Base-by-base conservation (phyloP, 768 basidiomycete genomes). In the Tulasnella sp. region DNA sequence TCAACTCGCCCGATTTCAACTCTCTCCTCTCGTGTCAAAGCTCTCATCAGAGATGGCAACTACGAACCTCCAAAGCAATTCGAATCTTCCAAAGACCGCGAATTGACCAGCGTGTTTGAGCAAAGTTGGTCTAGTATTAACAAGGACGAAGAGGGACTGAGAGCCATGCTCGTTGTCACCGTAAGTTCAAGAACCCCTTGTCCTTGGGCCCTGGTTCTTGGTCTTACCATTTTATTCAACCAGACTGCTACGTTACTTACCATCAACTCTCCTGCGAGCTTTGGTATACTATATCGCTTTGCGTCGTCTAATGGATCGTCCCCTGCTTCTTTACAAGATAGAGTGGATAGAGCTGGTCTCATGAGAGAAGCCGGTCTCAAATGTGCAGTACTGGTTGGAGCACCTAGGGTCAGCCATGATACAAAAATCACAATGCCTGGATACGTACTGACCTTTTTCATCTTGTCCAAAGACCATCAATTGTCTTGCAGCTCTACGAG, bases 341-440 rank as follows among this genome's bases (percentile, higher is more conserved):
- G 79, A 45, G 71, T 83, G 53, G 74, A 76, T 65, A 80, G 73
- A 62, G 85, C 84, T 56, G 83, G 86, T 57, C 64, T 88, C 57
- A 90, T 93, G 77, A 75, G 90, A 39, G 90, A 93, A 69, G 77
- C 85, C 27, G 85, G 84, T 27, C 62, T 93, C 63, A 93, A 93
- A 69, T 88, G 86, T 62, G 76, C 78, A 61, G 83, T 90, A 59
- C 91, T 93, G 62, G 77, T 88, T 49, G 86, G 87, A 39, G 84
- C 89, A 48, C 85, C 87, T 58, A 73, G 83, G 64, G 85, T 86
- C 63, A 69, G 78, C n/a, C 10, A 6, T 3, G 32, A 15, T 66
- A 34, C n/a, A 27, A 37, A 13, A 24, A 29, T 37, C 28, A 27
- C 37, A 58, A 54, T 10, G 35, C 42, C 16, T 22, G 29, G n/a